These are phyloP conservation scores for Apiospora pterosperma DNA, from an alignment of 2,329 filamentous ascomycete species.

Conservation along the genomic window DNA sequence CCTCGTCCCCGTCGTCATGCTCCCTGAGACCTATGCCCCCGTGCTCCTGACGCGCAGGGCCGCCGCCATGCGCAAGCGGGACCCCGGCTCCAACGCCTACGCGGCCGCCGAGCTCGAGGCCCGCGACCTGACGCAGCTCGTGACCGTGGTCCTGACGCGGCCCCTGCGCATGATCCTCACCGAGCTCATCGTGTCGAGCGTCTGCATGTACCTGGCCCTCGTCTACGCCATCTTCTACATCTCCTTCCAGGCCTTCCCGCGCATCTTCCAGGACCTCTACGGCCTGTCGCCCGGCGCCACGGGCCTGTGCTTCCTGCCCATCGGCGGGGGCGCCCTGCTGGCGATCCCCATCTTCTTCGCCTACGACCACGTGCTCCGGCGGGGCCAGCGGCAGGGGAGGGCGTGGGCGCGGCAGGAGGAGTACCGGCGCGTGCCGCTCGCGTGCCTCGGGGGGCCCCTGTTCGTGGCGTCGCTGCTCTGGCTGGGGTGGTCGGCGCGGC, in stretches of 20 bases:
- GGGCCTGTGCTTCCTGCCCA: constrained; percentile 66
- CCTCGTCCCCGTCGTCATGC: constrained; percentile 55
- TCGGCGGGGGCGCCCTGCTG: constrained; percentile 60
- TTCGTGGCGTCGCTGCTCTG: constrained; percentile 55
- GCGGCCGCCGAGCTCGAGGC: constrained; percentile 63
- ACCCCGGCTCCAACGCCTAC: constrained; percentile 48
- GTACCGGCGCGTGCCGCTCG: constrained; percentile 67
- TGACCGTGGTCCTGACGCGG: constrained; percentile 67
- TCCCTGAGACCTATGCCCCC: constrained; percentile 63
- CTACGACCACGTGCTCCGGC: constrained; percentile 60
- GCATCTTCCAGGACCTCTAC: constrained; percentile 65
- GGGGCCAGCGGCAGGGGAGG: constrained; percentile 44
- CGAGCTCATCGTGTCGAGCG: constrained; percentile 71
- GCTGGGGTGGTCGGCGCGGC: constrained; percentile 57
- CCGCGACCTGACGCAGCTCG: constrained; percentile 52
- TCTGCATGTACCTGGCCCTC: constrained; percentile 68
- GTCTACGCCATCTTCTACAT: constrained; percentile 67
- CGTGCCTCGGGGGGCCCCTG: constrained; percentile 66
- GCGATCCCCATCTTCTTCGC: constrained; percentile 58
- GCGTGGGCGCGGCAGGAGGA: constrained; percentile 62
- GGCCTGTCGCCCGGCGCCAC: constrained; percentile 59
- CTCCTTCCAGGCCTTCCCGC: constrained; percentile 72
- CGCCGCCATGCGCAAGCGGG: constrained; percentile 50
- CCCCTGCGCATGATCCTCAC: constrained; percentile 69
- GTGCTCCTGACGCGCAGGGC: constrained; percentile 57